Conservation (phyloP, 345 rosid species). For the Arabidopsis arenosa region DNA sequence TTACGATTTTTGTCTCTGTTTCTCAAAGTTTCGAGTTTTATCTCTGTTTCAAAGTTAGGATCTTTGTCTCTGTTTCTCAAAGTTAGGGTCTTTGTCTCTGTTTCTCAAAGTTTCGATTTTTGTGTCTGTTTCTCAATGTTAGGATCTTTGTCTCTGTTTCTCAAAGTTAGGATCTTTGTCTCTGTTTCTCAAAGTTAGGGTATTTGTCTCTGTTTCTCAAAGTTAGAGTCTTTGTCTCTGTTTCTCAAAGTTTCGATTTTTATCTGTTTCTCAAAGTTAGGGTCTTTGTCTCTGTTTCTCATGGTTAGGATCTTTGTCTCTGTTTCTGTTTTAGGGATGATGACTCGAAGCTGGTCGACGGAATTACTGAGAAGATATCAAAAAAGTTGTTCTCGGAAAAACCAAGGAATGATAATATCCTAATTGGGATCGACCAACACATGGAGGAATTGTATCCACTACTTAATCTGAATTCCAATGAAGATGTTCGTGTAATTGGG, state of each 20-base stretch:
- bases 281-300: not conserved
- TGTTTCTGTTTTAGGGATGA: slow-evolving; percentile 32
- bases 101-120: not conserved
- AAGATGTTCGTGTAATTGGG: slow-evolving; percentile 32
- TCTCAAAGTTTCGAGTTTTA: no score
- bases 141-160: not conserved
- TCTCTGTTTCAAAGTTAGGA: not conserved
- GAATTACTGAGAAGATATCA: slow-evolving; percentile 29
- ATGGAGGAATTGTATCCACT: slow-evolving; percentile 27
- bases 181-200: not conserved
- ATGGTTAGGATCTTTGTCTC: not conserved
- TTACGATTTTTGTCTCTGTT: slow-evolving; percentile 11
- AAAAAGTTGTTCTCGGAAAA: slow-evolving; percentile 11
- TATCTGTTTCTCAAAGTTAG: not conserved
- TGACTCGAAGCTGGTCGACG: slow-evolving; percentile 43
- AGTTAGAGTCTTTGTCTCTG: not conserved
- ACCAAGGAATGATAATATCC: slow-evolving; percentile 13
- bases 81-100: not conserved
- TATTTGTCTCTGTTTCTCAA: not conserved
- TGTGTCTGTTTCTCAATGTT: not conserved
- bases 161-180: not conserved
- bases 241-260: not conserved
- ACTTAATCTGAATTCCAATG: slow-evolving; percentile 12
- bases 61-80: slow-evolving; percentile 1
- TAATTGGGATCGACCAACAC: slow-evolving; percentile 44